Evolutionary conservation across 179 eudicot species (phyloP).

Genomic region (Vitellaria paradoxa): DNA sequence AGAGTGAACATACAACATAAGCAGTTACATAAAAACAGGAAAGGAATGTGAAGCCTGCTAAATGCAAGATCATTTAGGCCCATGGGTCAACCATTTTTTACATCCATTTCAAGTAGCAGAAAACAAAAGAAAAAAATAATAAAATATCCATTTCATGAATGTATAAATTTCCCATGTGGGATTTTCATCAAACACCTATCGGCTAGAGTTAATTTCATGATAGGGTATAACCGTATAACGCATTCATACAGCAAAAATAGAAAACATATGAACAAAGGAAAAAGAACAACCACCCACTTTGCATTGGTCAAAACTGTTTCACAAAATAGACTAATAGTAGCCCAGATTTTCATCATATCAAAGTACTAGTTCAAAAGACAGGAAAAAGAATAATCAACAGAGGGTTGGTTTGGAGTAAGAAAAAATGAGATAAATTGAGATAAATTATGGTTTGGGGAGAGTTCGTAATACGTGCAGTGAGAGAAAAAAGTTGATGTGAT

Average conservation of each 20-base stretch:
- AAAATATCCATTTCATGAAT: no score
- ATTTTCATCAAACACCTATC: conserved; percentile 1
- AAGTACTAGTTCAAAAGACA: no score
- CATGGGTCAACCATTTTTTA: no score
- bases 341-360: no score
- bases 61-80: not conserved
- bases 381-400: no score
- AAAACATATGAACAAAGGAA: not conserved
- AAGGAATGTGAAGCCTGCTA: not conserved
- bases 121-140: not conserved
- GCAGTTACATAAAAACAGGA: not conserved
- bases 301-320: not conserved
- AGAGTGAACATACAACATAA: not conserved
- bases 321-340: not conserved
- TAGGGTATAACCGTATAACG: not conserved
- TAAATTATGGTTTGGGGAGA: no score
- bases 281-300: not conserved
- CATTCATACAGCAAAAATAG: no score
- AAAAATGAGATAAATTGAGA: no score
- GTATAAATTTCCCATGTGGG: not conserved
- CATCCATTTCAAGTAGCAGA: not conserved
- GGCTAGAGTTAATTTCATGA: no score
- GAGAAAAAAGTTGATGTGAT: no score
- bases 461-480: no score
- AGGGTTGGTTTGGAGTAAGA: no score